These are phyloP conservation scores for Globisporangium uncinulatum DNA, from an alignment of 352 stramenopile genomes.

Conservation along the genomic window DNA sequence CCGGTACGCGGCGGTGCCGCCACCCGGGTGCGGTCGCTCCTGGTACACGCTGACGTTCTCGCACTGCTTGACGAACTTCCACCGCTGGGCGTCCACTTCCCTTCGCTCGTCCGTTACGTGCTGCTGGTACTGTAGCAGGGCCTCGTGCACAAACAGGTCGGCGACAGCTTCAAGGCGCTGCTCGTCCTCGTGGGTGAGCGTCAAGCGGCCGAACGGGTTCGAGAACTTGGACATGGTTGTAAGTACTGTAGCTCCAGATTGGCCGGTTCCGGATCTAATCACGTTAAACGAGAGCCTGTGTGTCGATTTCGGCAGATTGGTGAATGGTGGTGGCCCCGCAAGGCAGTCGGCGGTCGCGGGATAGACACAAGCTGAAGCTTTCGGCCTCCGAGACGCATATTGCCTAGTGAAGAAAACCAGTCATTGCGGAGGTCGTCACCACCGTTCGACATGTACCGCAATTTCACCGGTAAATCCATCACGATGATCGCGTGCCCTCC, in stretches of 20 bases:
- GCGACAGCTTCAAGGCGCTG: slow-evolving; percentile 10
- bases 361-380: too few species aligned
- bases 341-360: too few species aligned
- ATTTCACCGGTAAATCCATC: too few species aligned
- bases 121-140: slow-evolving; percentile 13
- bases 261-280: not conserved
- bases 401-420: too few species aligned
- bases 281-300: too few species aligned
- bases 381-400: too few species aligned
- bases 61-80: slow-evolving; percentile 13
- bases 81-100: slow-evolving; percentile 5
- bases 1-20: slow-evolving; percentile 5
- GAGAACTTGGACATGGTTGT: slow-evolving; percentile 12
- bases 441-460: too few species aligned
- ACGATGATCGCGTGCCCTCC: too few species aligned
- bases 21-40: slow-evolving; percentile 4
- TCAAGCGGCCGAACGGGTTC: slow-evolving; percentile 9
- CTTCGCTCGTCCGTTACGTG: slow-evolving; percentile 5
- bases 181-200: slow-evolving; percentile 8
- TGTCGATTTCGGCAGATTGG: too few species aligned
- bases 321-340: too few species aligned
- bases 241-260: not conserved
- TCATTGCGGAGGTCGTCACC: too few species aligned
- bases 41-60: slow-evolving; percentile 14
- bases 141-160: slow-evolving; percentile 11